Evolutionary conservation across 2,329 filamentous ascomycete genomes (phyloP), one percentile per base, ranked within the genome.

Genomic region (Xylariaceae sp.): DNA sequence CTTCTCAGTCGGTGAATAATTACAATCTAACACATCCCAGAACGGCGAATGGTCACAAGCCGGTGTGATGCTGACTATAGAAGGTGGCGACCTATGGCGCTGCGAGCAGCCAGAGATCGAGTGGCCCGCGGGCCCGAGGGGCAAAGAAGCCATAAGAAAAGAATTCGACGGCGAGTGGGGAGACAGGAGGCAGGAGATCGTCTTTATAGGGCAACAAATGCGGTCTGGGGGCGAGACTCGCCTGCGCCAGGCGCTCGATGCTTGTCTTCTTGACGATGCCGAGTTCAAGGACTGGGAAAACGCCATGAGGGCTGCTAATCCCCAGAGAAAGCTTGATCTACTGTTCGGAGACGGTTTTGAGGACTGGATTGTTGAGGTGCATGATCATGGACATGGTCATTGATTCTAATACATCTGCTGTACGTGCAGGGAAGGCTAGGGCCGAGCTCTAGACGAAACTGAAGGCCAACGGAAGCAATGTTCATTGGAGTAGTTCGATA

Each of bases 201-300:
- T 90, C 2, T 87, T 90, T 54, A 89, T 90, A 51, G 87, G 87
- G 0, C 84, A 89, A 66, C 75, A 76, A 5, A 73, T 90, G 13
- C 75, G 88, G 45, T 62, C 74, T 1, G 62, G 62, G 2, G 64
- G 60, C 0, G 60, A 65, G 22, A 14, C 66, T 5, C 75, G 71
- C 0, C 70, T 90, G 14, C 78, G 75, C 19, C 68, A 66, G 5
- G 65, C 77, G 33, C 65, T 90, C 3, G 82, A 90, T 60, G 68
- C 65, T 2, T 89, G 86, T 60, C 64, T 89, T 19, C 65, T 90
- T 2, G 75, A 76, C n/a, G 79, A 86, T 18, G 65, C 65, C 0
- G 87, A 90, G 67, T 80, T 78, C 63, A 64, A 60, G n/a, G 62
- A 50, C 6, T 72, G 70, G 70, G 61, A 66, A 45, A 47, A 31